Evolutionary conservation across 164 flowering plant species (phyloP), one percentile per base, ranked within the genome.

Genomic region (Chimonanthus salicifolius): DNA sequence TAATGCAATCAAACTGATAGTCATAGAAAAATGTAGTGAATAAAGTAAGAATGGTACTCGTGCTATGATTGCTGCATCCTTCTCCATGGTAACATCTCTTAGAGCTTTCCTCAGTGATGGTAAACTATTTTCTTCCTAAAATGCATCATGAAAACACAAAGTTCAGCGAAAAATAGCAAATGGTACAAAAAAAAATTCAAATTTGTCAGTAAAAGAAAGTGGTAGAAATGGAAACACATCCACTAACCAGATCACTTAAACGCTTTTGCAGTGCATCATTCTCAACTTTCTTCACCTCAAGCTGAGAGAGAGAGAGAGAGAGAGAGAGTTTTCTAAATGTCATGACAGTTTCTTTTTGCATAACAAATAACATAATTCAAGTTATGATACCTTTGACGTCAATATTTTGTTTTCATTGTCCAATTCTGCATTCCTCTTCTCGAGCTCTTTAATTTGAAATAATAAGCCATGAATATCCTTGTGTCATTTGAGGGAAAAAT

Each of bases 51-150:
- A 67, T 48, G 15, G 62, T 87, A 91, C 99, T 90, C 94, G 85
- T 79, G 90, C 85, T 81, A 88, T 88, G 80, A 93, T 88, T 79
- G 97, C 98, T 49, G 97, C 99, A 87, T 95, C 96, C 78, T 95
- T 95, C 80, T 93, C 98, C 92, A 95, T 88, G 3, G 94, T 93
- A 77, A 88, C 90, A 81, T 93, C 97, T 87, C 79, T 90, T n/a
- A 95, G 89, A 77, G 99, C 91, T 81, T 86, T 95, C 76, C 97
- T 89, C 69, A 95, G 73, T 58, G 92, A 90, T 9, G 98, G 98
- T 49, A 93, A 78, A 68, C 83, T 84, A 69, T 81, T 89, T 15
- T 86, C 85, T 76, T 92, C 97, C 98, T 94, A 82, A 49, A 65
- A 54, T 93, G 81, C 47, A 68, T 68, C 70, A 68, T 47, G 16